Conservation (phyloP, 306 rosid genomes). For the Cicer arietinum region DNA sequence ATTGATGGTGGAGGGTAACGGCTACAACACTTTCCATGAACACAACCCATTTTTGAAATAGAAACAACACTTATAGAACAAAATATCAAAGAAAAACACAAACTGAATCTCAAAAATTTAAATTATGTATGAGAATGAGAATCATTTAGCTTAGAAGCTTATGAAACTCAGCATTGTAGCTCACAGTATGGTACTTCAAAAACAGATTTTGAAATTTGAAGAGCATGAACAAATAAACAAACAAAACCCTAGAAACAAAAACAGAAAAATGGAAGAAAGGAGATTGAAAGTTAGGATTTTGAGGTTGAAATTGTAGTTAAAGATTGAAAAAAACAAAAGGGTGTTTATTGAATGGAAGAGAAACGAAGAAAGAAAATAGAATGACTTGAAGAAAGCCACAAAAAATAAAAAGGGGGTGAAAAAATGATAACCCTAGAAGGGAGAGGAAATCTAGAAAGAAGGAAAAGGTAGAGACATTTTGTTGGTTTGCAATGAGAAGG, state of each 20-base stretch:
- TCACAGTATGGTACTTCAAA: slow-evolving; percentile 38
- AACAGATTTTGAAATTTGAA: slow-evolving; percentile 36
- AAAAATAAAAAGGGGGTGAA: slow-evolving; percentile 35
- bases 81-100: slow-evolving; percentile 20
- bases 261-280: background rate
- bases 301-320: slow-evolving; percentile 25
- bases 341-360: background rate
- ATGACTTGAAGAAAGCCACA: slow-evolving; percentile 40
- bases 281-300: slow-evolving; percentile 40
- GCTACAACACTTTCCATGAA: slow-evolving; percentile 79
- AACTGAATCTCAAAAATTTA: slow-evolving; percentile 35
- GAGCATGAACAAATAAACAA: slow-evolving; percentile 25
- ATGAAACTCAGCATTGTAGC: slow-evolving; percentile 49
- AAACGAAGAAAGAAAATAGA: slow-evolving; percentile 44
- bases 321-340: slow-evolving; percentile 44
- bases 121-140: slow-evolving; percentile 32
- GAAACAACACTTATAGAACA: background rate
- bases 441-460: slow-evolving; percentile 42
- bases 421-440: slow-evolving; percentile 52
- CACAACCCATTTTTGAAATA: slow-evolving; percentile 77
- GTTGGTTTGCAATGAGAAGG: slow-evolving; percentile 42
- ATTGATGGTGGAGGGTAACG: slow-evolving; percentile 60
- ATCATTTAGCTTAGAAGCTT: slow-evolving; percentile 28
- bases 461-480: slow-evolving; percentile 45
- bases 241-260: slow-evolving; percentile 56